phyloP scores from a whole-genome alignment of 176 grass and related monocot genomes.

The Oryza glaberrima region DNA sequence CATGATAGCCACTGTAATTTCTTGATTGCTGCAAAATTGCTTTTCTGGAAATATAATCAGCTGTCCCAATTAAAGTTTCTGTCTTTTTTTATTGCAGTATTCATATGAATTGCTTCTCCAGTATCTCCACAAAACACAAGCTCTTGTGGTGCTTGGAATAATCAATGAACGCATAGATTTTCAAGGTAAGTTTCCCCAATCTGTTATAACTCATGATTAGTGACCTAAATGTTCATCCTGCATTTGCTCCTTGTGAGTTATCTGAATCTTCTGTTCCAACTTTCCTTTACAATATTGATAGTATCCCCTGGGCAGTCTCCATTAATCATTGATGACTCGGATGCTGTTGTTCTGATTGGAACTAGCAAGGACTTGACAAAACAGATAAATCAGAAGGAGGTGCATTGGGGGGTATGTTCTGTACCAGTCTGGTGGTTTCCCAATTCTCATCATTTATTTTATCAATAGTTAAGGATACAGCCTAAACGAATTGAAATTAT shows the following conservation, averaged over 20 bases:
- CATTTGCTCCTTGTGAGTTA: conserved; percentile 39
- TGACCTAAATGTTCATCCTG: background rate
- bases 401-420: conserved; percentile 90
- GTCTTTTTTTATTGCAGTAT: conserved; percentile 60
- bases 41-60: conserved; percentile 24
- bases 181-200: conserved; percentile 66
- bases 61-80: conserved; percentile 8
- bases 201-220: background rate
- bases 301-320: conserved; percentile 75
- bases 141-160: conserved; percentile 81
- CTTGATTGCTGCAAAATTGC: conserved; percentile 20
- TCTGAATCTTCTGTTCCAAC: conserved; percentile 37
- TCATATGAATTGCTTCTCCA: conserved; percentile 89
- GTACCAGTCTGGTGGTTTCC: conserved; percentile 20
- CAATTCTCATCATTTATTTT: conserved; percentile 9
- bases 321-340: conserved; percentile 80
- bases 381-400: conserved; percentile 98
- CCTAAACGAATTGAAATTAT: background rate
- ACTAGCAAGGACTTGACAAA: conserved; percentile 86
- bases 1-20: conserved; percentile 1
- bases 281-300: conserved; percentile 49
- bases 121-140: conserved; percentile 92
- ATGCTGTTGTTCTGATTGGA: conserved; percentile 83
- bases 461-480: background rate
- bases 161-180: conserved; percentile 90